These are phyloP conservation scores for Fusarium virguliforme DNA, from an alignment of 2,329 filamentous ascomycete genomes.

Conservation along the genomic window DNA sequence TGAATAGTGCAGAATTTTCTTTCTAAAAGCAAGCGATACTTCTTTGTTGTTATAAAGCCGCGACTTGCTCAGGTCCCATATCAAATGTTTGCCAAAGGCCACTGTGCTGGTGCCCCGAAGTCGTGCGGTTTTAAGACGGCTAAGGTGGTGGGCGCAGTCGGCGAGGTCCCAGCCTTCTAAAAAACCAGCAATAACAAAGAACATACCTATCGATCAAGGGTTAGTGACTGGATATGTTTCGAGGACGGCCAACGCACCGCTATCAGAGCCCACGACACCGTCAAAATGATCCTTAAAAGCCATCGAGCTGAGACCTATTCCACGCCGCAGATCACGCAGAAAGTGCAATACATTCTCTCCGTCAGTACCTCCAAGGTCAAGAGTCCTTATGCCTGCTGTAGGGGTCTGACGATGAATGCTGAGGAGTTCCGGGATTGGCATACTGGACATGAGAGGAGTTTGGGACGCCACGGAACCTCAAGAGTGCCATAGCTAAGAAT, in stretches of 20 bases:
- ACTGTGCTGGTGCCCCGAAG: not conserved
- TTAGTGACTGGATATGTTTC: not conserved
- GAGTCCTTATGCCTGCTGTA: not conserved
- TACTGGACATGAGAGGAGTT: not conserved
- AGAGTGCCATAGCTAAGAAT: not conserved
- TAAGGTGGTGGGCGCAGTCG: slow-evolving; percentile 7
- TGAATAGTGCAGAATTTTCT: not conserved
- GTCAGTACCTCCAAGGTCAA: not conserved
- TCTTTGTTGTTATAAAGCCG: slow-evolving; percentile 5
- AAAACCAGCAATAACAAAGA: slow-evolving; percentile 6
- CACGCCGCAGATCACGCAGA: not conserved
- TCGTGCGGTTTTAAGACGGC: not conserved
- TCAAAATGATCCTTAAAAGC: slow-evolving; percentile 9
- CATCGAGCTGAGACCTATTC: slow-evolving; percentile 2
- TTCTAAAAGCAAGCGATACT: slow-evolving; percentile 3
- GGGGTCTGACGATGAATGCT: not conserved
- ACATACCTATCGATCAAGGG: not conserved
- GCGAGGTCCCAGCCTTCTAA: slow-evolving; percentile 7
- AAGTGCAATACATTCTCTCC: not conserved
- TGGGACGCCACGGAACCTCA: not conserved
- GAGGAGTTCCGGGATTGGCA: not conserved
- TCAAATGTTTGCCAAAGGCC: not conserved
- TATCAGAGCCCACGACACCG: not conserved
- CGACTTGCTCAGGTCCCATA: not conserved
- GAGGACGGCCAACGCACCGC: not conserved